phyloP scores from a whole-genome alignment of 2,329 filamentous ascomycete species.

The Arthroderma uncinatum region DNA sequence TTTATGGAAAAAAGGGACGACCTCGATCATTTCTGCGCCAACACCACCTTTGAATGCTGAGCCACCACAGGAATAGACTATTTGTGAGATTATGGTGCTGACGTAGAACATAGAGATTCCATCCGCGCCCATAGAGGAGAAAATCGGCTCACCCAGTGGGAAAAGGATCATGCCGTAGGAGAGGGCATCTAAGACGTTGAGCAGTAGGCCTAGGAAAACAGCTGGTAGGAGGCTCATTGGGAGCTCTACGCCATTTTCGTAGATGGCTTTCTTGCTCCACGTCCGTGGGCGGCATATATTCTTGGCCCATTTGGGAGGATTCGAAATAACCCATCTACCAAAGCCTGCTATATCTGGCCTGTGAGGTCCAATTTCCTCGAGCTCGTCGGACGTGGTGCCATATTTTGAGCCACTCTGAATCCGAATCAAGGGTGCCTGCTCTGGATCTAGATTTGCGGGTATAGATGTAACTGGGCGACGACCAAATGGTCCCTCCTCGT shows the following conservation, averaged over 20 bases:
- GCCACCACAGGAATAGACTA: constrained; percentile 73
- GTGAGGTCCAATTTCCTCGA: neutral
- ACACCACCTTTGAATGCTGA: constrained; percentile 85
- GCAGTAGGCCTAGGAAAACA: constrained; percentile 73
- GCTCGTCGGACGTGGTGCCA: constrained; percentile 16
- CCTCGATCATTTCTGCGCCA: constrained; percentile 95
- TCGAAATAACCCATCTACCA: neutral
- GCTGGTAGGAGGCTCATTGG: constrained; percentile 67
- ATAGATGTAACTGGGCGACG: constrained; percentile 13
- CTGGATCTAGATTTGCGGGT: constrained; percentile 22
- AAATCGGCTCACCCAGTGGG: constrained; percentile 75
- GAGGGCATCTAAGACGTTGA: constrained; percentile 88
- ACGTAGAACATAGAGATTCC: constrained; percentile 99
- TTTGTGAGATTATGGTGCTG: constrained; percentile 86
- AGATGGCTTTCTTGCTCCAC: constrained; percentile 60
- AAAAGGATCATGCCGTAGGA: constrained; percentile 98
- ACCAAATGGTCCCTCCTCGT: constrained; percentile 7
- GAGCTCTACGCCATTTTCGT: constrained; percentile 51
- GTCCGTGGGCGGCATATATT: constrained; percentile 50
- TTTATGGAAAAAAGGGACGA: constrained; percentile 96
- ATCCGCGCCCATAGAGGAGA: constrained; percentile 74
- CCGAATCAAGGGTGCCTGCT: constrained; percentile 28
- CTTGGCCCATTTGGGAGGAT: constrained; percentile 14
- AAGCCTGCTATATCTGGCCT: neutral
- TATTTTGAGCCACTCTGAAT: constrained; percentile 25